Base-by-base conservation (phyloP, 305 asterid species). In the Vinca major region DNA sequence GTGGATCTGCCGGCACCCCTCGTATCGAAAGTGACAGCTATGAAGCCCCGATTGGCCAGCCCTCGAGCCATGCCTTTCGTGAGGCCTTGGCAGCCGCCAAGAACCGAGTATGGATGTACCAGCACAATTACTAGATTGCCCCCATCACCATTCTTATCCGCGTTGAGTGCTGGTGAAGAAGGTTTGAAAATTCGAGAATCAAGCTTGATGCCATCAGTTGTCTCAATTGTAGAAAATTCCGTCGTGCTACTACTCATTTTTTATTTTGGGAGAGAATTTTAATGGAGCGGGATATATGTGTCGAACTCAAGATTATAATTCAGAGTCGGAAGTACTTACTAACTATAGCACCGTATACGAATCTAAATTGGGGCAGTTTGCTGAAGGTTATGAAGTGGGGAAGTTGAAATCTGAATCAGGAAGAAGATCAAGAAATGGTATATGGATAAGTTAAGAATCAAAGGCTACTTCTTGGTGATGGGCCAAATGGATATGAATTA, bases 41-140 rank as follows among this genome's bases (percentile, higher is more conserved):
- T 69, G 9, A 85, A 72, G 6, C 95, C 95, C 26, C 77, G 72
- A 63, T 75, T 74, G 69, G 90, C 86, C 62, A 88, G 79, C 37
- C 90, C 87, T n/a, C 81, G 73, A 3, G 90, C 95, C 40, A 85
- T 88, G 51, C 97, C 95, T 72, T 80, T 86, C 89, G 87, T 84
- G 54, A 90, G 77, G 3, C 90, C 97, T 72, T 90, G 95, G 71
- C 84, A 90, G 8, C 95, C 97, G 1, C 95, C 97, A 39, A 88
- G 79, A 50, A 88, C 81, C 1, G 95, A 83, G 75, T 85, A 90
- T 0, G 97, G 97, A 75, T 90, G 95, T 39, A 90, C 90, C 69
- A 86, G 76, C 41, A 90, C 89, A 36, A 72, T 75, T 3, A 83
- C 89, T 58, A 73, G 55, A 16, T 71, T 70, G 54, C 62, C 82